Evolutionary conservation across 2,329 filamentous ascomycete genomes (phyloP).

Genomic region (Alternaria postmessia): DNA sequence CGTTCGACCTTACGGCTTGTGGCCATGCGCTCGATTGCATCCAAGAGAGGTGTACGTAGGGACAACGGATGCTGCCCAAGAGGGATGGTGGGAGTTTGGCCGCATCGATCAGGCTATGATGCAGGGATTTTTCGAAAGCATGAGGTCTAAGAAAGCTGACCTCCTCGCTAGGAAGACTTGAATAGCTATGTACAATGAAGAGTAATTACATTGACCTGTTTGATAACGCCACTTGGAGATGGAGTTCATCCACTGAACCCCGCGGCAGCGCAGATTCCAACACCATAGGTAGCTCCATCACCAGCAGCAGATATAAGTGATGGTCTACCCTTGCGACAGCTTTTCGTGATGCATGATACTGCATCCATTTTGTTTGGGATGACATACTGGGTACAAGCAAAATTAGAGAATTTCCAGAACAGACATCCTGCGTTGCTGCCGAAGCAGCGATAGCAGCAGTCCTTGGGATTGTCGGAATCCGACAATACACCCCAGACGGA

Average conservation of each 20-base stretch:
- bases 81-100: conserved; percentile 22
- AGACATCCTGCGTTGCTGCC: background rate
- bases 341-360: background rate
- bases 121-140: conserved; percentile 1
- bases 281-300: background rate
- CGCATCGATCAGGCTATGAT: conserved; percentile 7
- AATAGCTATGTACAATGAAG: background rate
- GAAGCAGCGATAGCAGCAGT: background rate
- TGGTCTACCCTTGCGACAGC: background rate
- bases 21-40: conserved; percentile 25
- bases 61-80: conserved; percentile 18
- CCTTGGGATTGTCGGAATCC: background rate
- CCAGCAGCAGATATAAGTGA: background rate
- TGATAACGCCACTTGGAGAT: background rate
- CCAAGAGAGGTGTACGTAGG: conserved; percentile 25
- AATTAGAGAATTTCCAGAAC: background rate
- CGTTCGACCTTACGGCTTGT: conserved; percentile 14
- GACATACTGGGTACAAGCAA: background rate
- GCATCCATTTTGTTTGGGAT: background rate
- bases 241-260: background rate
- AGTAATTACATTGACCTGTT: background rate
- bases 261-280: background rate
- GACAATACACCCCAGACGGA: background rate
- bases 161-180: background rate
- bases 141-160: conserved; percentile 7